These are phyloP conservation scores for Mucor mucedo DNA, from an alignment of 371 early-diverging fungal genomes.

Conservation along the genomic window DNA sequence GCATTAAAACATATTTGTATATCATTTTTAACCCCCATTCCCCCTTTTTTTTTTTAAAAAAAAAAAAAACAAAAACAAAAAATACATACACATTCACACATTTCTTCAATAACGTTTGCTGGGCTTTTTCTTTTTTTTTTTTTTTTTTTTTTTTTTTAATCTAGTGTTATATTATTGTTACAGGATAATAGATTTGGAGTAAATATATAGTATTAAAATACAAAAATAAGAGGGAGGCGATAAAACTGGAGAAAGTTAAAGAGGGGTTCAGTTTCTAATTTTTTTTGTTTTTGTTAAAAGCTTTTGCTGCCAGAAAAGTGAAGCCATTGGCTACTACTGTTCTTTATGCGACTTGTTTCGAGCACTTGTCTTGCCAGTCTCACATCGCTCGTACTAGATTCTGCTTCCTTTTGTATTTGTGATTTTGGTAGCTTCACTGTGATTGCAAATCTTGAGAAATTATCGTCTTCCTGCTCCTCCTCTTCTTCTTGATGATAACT, in stretches of 20 bases:
- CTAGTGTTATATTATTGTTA: not conserved
- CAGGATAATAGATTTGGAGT: not conserved
- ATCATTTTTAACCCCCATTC: not conserved
- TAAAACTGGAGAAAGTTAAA: not conserved
- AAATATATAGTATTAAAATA: constrained; percentile 5
- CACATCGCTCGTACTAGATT: constrained; percentile 23
- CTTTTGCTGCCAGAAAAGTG: constrained; percentile 29
- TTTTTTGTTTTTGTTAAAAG: constrained; percentile 11
- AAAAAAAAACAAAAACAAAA: not conserved
- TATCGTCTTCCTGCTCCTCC: not conserved
- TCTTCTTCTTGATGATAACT: not conserved
- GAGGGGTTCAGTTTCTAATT: not conserved
- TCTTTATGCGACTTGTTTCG: constrained; percentile 26
- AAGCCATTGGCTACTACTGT: constrained; percentile 45
- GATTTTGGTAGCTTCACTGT: constrained; percentile 15
- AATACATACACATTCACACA: not conserved
- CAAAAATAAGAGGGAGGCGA: not conserved
- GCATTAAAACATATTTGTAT: constrained; percentile 19
- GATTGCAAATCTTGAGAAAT: constrained; percentile 7
- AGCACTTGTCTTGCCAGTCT: constrained; percentile 28
- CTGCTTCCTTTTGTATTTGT: not conserved
- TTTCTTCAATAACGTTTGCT: not conserved
- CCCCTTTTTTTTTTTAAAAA: not conserved
- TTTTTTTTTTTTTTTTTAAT: not conserved
- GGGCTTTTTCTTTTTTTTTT: not conserved